Evolutionary conservation across 495 filamentous ascomycete species (phyloP), one percentile per base, ranked within the genome.

Genomic region (Aspergillus sclerotioniger): DNA sequence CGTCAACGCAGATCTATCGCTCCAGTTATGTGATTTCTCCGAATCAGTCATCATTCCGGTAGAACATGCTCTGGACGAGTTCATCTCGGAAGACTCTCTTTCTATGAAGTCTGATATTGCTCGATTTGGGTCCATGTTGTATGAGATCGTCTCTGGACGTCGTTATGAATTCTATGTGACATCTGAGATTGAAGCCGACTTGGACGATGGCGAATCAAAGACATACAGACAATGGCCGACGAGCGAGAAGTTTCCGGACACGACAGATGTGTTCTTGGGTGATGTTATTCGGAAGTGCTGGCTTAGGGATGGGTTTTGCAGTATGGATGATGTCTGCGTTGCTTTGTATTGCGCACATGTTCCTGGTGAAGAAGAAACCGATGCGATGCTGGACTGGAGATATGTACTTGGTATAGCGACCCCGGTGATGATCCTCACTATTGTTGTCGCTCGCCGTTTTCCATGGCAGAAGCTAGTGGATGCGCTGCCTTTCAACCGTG

Each of bases 21-120:
- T 72, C 28, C 63, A 68, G 44, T 62, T 74, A 47, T 67, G 63
- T 37, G 68, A 72, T 51, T 74, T 66, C 32, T 51, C 54, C 29
- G 60, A 63, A 16, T 62, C 63, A 20, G 54, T 10, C 20, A 57
- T 66, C 20, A 31, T 53, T 35, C 15, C 51, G 19, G 51, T 35
- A 12, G 10, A 41, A 9, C 5, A 21, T 10, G 31, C 29, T 41
- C 51, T 41, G 29, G 51, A 17, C 13, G 33, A 35, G 31, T 41
- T 37, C 5, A 5, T 35, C 10, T 53, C 2, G 15, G 29, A 53
- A 32, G 32, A 19, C 19, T 19, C 39, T n/a, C 15, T 53, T 19
- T 53, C 51, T 19, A 3, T 37, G 8, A 53, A 53, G 17, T 53
- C 21, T 2, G 21, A 29, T 31, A 41, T 53, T 19, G 51, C 53